phyloP scores from a whole-genome alignment of 2,329 filamentous ascomycete genomes.

The Aureobasidium sp. region DNA sequence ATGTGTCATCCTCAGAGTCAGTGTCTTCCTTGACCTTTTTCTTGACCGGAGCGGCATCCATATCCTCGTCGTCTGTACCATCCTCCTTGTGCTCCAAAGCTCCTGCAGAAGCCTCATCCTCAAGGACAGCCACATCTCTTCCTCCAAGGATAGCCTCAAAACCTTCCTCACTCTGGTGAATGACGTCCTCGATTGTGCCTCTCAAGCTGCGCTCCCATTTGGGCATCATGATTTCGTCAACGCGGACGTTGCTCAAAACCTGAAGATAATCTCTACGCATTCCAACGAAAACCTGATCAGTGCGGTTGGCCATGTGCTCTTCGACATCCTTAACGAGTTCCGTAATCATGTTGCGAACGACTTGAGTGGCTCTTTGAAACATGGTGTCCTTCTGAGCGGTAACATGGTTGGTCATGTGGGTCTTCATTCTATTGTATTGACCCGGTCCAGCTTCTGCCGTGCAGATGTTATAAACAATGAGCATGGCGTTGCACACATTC shows the following conservation, averaged over 20 bases:
- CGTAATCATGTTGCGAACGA: conserved; percentile 33
- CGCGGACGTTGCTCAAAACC: conserved; percentile 22
- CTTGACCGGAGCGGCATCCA: not conserved
- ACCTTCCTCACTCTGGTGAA: not conserved
- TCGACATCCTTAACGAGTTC: conserved; percentile 36
- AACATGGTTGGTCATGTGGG: conserved; percentile 39
- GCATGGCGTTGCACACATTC: conserved; percentile 39
- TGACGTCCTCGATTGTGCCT: not conserved
- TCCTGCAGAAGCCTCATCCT: not conserved
- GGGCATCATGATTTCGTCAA: not conserved
- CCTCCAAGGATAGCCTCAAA: conserved; percentile 3
- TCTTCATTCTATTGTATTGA: conserved; percentile 45
- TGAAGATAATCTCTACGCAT: conserved; percentile 32
- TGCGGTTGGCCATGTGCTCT: conserved; percentile 33
- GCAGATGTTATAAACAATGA: conserved; percentile 38
- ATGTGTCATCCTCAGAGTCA: not conserved
- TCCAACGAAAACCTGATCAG: conserved; percentile 34
- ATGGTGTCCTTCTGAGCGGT: conserved; percentile 33
- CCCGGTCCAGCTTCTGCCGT: conserved; percentile 37
- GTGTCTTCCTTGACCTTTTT: not conserved
- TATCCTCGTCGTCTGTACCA: not conserved
- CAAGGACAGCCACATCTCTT: not conserved
- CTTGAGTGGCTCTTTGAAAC: conserved; percentile 39
- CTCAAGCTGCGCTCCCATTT: conserved; percentile 11
- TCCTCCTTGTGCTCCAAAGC: not conserved